Evolutionary conservation across 2,329 filamentous ascomycete genomes (phyloP).

Genomic region (Fusarium xylarioides): DNA sequence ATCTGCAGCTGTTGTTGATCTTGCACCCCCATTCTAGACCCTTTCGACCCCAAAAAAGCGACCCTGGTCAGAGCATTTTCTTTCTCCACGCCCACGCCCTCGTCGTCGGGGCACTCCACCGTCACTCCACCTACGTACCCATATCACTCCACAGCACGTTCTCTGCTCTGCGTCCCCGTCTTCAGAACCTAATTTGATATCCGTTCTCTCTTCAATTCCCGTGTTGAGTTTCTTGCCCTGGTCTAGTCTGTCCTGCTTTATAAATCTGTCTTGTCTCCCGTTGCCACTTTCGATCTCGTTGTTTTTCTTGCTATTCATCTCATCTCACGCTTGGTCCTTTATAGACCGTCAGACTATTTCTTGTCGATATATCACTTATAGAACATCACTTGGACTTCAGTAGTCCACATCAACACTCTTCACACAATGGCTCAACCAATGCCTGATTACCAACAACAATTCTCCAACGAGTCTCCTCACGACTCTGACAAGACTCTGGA

Average conservation of each 20-base stretch:
- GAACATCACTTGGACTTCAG: background rate
- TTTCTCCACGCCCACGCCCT: conserved; percentile 27
- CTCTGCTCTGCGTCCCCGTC: background rate
- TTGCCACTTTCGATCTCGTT: background rate
- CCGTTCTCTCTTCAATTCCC: conserved; percentile 11
- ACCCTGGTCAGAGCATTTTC: conserved; percentile 12
- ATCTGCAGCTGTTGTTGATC: background rate
- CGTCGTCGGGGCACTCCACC: conserved; percentile 31
- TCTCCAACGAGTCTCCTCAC: conserved; percentile 29
- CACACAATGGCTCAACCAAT: conserved; percentile 36
- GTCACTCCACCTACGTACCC: conserved; percentile 34
- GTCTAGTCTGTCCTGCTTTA: conserved; percentile 27
- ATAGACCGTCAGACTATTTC: background rate
- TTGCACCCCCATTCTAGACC: conserved; percentile 26
- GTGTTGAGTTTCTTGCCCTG: conserved; percentile 8
- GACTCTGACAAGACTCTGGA: conserved; percentile 43
- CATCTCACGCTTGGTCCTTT: background rate
- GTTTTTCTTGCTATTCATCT: background rate
- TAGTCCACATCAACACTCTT: background rate
- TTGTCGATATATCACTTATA: background rate
- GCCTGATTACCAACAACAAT: conserved; percentile 4
- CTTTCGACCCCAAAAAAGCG: conserved; percentile 8
- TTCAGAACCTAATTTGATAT: conserved; percentile 26
- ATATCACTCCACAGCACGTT: conserved; percentile 27
- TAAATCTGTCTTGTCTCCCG: conserved; percentile 36